phyloP scores from a whole-genome alignment of 129 eudicot species.

The Centrapalus pauciflorus region DNA sequence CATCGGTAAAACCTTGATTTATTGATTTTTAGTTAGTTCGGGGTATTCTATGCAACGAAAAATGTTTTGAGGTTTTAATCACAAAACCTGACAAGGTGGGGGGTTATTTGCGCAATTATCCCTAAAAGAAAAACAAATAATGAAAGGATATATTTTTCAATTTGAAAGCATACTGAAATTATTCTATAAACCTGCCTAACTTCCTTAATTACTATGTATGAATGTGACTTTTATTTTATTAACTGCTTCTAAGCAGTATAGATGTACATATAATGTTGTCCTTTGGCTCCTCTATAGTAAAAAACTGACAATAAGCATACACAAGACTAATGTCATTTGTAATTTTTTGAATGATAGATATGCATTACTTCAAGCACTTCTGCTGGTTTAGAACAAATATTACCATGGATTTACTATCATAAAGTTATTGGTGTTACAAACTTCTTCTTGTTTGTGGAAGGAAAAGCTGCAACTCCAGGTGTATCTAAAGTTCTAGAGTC shows the following conservation, averaged over 20 bases:
- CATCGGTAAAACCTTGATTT: too few species aligned
- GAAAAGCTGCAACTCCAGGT: conserved; percentile 47
- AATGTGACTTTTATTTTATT: background rate
- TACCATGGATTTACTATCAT: conserved; percentile 58
- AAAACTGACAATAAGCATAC: background rate
- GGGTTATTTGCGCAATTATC: too few species aligned
- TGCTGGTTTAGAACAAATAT: conserved; percentile 55
- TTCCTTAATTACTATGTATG: background rate
- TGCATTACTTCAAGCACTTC: conserved; percentile 57
- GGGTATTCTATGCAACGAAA: too few species aligned
- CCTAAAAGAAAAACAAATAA: too few species aligned
- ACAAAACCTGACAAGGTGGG: too few species aligned
- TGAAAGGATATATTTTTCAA: too few species aligned
- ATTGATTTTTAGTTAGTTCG: too few species aligned
- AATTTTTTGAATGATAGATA: conserved; percentile 29
- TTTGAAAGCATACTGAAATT: too few species aligned
- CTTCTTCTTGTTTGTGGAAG: conserved; percentile 56
- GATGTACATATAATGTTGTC: background rate
- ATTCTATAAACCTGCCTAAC: too few species aligned
- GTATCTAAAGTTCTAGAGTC: conserved; percentile 46
- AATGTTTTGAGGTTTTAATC: too few species aligned
- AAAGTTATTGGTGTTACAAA: conserved; percentile 47
- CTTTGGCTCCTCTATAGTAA: background rate
- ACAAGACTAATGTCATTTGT: background rate
- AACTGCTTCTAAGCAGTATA: background rate